These are phyloP conservation scores for Cyberlindnera mycetangii DNA, from an alignment of 805 yeast genomes.

Conservation along the genomic window DNA sequence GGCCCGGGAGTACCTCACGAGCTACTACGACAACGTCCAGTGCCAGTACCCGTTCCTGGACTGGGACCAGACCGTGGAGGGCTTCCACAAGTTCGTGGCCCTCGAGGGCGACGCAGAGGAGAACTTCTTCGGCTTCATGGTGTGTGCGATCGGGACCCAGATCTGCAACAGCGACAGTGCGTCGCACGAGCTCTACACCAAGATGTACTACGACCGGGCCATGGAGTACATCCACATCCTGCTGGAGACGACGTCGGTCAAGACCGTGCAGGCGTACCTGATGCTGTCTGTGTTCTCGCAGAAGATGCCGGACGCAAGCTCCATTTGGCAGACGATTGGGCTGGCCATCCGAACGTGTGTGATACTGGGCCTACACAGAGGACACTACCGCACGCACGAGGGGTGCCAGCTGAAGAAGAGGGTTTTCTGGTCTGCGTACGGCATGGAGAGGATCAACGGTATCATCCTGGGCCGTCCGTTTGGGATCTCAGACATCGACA, in stretches of 20 bases:
- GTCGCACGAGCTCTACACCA: constrained; percentile 18
- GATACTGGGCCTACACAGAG: constrained; percentile 32
- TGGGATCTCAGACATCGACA: constrained; percentile 34
- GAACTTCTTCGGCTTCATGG: constrained; percentile 32
- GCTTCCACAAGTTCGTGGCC: constrained; percentile 22
- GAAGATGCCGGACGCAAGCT: constrained; percentile 33
- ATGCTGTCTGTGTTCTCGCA: constrained; percentile 32
- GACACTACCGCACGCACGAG: constrained; percentile 20
- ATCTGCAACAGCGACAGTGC: constrained; percentile 11
- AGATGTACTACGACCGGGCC: constrained; percentile 31
- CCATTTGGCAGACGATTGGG: constrained; percentile 33
- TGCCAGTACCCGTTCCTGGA: constrained; percentile 36
- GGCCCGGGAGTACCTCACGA: constrained; percentile 19
- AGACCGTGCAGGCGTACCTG: constrained; percentile 33
- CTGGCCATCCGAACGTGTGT: constrained; percentile 32
- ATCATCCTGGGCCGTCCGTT: constrained; percentile 36
- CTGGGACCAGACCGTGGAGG: constrained; percentile 23
- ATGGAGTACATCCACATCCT: constrained; percentile 27
- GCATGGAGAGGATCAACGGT: constrained; percentile 35
- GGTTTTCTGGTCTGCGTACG: constrained; percentile 37
- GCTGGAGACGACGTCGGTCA: constrained; percentile 25
- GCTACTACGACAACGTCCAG: constrained; percentile 32
- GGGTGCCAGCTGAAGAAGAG: constrained; percentile 26
- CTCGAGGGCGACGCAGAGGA: constrained; percentile 16
- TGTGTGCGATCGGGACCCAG: constrained; percentile 32